Conservation (phyloP, 257 asterid genomes). For the Cinchona pubescens region DNA sequence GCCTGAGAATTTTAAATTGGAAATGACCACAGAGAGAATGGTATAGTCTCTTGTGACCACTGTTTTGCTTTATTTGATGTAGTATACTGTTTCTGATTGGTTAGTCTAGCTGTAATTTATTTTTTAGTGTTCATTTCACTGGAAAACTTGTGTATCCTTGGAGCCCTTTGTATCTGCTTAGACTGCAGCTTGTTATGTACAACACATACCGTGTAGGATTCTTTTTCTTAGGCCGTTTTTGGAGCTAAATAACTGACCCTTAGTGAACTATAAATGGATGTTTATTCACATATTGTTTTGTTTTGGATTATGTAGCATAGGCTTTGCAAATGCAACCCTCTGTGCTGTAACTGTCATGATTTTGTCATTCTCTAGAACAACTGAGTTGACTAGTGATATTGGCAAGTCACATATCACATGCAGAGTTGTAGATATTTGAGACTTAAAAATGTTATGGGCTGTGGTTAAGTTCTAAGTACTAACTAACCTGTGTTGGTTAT, state of each 20-base stretch:
- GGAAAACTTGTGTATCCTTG: constrained; percentile 19
- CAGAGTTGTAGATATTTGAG: neutral
- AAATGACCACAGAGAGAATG: constrained; percentile 11
- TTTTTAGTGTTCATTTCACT: constrained; percentile 20
- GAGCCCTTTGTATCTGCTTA: constrained; percentile 9
- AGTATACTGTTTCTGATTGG: constrained; percentile 7
- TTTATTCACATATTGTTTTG: neutral
- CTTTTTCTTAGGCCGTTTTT: neutral
- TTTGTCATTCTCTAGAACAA: neutral
- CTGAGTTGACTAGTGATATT: neutral
- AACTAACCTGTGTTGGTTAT: too few species aligned
- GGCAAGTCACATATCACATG: neutral
- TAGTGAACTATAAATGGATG: neutral
- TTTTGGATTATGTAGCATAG: neutral
- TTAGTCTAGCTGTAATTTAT: constrained; percentile 31
- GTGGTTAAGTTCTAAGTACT: neutral
- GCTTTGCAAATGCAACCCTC: neutral
- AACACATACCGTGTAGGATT: constrained; percentile 14
- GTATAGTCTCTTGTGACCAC: neutral
- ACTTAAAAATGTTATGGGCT: neutral
- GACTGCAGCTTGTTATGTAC: constrained; percentile 21
- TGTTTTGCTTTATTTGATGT: constrained; percentile 16
- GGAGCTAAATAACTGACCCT: neutral
- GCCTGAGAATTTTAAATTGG: constrained; percentile 32
- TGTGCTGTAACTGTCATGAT: neutral